Evolutionary conservation across 1,139 yeast species (phyloP).

Genomic region (Yamadazyma taylorii): DNA sequence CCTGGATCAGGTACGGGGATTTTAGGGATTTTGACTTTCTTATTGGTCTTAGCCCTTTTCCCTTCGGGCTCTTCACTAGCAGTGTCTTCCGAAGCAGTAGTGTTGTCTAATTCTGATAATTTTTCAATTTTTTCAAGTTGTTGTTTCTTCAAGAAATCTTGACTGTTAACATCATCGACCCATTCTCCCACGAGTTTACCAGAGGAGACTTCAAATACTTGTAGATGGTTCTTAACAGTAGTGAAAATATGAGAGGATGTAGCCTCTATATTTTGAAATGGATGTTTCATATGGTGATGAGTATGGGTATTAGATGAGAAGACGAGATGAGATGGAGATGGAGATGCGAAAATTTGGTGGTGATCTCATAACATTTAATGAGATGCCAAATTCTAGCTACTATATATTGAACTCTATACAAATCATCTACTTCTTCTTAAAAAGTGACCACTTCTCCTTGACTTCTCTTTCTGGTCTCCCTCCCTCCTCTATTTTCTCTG

Average conservation of each 20-base stretch:
- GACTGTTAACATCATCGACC: conserved; percentile 54
- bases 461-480: conserved; percentile 4
- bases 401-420: no score
- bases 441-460: conserved; percentile 13
- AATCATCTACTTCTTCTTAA: conserved; percentile 9
- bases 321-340: no score
- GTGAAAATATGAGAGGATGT: conserved; percentile 51
- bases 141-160: conserved; percentile 42
- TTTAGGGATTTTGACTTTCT: conserved; percentile 46
- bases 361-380: no score
- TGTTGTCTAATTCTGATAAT: conserved; percentile 17
- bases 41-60: conserved; percentile 33
- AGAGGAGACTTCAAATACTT: conserved; percentile 42
- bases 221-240: conserved; percentile 56
- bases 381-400: no score
- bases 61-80: conserved; percentile 16
- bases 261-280: conserved; percentile 56
- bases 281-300: conserved; percentile 60
- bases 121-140: conserved; percentile 40
- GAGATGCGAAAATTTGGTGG: no score
- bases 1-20: conserved; percentile 66
- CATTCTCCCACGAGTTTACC: conserved; percentile 50
- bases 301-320: conserved; percentile 1
- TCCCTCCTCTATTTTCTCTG: conserved; percentile 2
- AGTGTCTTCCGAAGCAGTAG: conserved; percentile 8